Evolutionary conservation across 2,329 filamentous ascomycete genomes (phyloP), one percentile per base, ranked within the genome.

Genomic region (Verticillium nubilum): DNA sequence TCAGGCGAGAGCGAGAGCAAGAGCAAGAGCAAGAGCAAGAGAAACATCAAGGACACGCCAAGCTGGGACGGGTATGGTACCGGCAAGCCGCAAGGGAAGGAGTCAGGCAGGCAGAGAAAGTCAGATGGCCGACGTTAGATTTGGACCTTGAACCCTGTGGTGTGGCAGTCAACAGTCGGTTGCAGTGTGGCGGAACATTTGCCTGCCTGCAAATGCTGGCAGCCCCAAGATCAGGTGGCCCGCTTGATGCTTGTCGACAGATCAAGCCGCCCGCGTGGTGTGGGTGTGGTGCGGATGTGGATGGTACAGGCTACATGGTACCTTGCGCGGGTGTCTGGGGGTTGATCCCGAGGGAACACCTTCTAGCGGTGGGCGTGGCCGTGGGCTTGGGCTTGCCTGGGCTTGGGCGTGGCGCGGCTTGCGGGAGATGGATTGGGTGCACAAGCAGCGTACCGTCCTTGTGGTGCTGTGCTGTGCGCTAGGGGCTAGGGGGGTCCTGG

Each of bases 21-120:
- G 25, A 56, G 25, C 19, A 31, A 33, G 42, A 52, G 60, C 37
- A 56, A 52, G 54, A 59, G 19, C 58, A 61, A 28, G 59, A 47
- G 37, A 47, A 47, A 47, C 37, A 47, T 23, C 37, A 47, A 47
- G 37, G 37, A 19, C 17, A 47, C 37, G 35, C 35, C 35, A n/a
- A 42, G 35, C 35, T 42, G 35, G 35, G 35, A 42, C 17, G 35
- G 35, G 15, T 17, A 42, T n/a, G 35, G 35, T n/a, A 17, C n/a
- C 35, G 17, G 15, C 4, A 42, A n/a, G 15, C 7, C 15, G 13
- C 17, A 42, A 42, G 35, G 35, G 5, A 19, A 42, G 35, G 15
- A 31, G 29, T 7, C 29, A 31, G 28, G 10, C 5, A 31, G 28
- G 28, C 28, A 31, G 28, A 31, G 28, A 31, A 12, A 31, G 29